Conservation (phyloP, 257 asterid genomes). For the Cordia subcordata region DNA sequence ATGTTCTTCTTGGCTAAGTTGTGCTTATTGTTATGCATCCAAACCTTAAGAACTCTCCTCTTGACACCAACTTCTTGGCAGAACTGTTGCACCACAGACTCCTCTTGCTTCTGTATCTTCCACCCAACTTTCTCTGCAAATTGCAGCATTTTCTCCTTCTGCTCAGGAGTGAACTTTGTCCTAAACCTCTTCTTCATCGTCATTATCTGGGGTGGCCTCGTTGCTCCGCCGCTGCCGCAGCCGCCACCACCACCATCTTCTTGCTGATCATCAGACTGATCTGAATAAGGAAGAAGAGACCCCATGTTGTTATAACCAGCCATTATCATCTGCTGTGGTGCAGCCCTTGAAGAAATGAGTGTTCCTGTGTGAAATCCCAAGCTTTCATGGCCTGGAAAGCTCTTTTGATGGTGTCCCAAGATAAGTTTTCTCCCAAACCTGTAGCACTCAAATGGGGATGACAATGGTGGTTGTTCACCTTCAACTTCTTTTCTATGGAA, state of each 20-base stretch:
- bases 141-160: constrained; percentile 23
- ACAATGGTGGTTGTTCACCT: constrained; percentile 35
- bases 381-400: constrained; percentile 25
- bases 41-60: constrained; percentile 24
- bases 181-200: constrained; percentile 17
- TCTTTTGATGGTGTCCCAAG: constrained; percentile 34
- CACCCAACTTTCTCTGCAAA: constrained; percentile 21
- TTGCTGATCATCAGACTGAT: constrained; percentile 8
- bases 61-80: constrained; percentile 18
- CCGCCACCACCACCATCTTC: neutral
- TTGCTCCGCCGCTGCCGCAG: neutral
- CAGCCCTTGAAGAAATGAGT: constrained; percentile 24
- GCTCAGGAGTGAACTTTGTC: constrained; percentile 23
- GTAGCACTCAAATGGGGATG: constrained; percentile 17
- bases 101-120: constrained; percentile 23
- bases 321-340: constrained; percentile 60
- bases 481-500: constrained; percentile 79
- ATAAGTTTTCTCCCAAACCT: constrained; percentile 43
- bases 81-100: constrained; percentile 19
- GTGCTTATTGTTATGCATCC: constrained; percentile 27
- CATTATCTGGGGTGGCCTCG: neutral
- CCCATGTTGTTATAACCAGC: constrained; percentile 49
- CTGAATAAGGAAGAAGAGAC: constrained; percentile 32
- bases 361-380: constrained; percentile 28
- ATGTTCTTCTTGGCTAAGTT: constrained; percentile 17